Evolutionary conservation across 345 rosid genomes (phyloP), one percentile per base, ranked within the genome.

Genomic region (Durio zibethinus): DNA sequence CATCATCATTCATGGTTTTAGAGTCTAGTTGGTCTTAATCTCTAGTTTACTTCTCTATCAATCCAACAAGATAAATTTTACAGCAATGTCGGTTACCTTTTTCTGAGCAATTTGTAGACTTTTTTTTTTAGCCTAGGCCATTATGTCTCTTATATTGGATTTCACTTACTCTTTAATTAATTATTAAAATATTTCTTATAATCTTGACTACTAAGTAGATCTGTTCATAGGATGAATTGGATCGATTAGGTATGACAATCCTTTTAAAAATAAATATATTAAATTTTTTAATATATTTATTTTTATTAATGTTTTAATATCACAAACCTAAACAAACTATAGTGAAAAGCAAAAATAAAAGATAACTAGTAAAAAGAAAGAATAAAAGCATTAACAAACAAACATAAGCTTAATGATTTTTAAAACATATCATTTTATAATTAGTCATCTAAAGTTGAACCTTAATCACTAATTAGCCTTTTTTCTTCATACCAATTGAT

Each of bases 31-130:
- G 72, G 29, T 40, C 76, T 61, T 70, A 12, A 62, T 62, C 52
- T 65, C n/a, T 18, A 36, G 36, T 47, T 62, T 42, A 71, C 72
- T 38, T 75, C 56, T 80, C 64, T 33, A 23, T 31, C 76, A 50
- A 76, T 61, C 66, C 73, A 68, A 35, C 27, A 20, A 23, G 3
- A 14, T 63, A 40, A 53, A 63, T 33, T 45, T 73, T 38, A 47
- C 25, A 59, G 42, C 45, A 10, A 21, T 76, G 76, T 80, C 63
- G 73, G 77, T 70, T 31, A 38, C 61, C 62, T 75, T 69, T 75
- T 57, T n/a, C n/a, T n/a, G n/a, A n/a, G n/a, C n/a, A n/a, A n/a
- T n/a, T n/a, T n/a, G n/a, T 2, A 52, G 31, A 23, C 60, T 52
- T 27, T 52, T 50, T 52, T 50, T 36, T 12, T 64, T 20, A 20